These are phyloP conservation scores for Aspergillus mulundensis DNA, from an alignment of 495 filamentous ascomycete species.

Conservation along the genomic window DNA sequence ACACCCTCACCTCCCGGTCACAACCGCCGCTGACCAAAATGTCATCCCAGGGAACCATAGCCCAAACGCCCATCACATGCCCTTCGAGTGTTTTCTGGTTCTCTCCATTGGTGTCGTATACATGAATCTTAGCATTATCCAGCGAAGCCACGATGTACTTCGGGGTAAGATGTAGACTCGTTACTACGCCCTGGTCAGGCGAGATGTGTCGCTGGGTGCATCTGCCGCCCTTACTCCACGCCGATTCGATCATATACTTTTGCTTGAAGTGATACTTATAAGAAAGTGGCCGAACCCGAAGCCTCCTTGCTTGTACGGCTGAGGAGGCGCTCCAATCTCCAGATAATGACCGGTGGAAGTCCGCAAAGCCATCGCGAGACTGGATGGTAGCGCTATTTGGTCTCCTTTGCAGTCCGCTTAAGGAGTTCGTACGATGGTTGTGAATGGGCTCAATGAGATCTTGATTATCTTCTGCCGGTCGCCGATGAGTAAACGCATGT, in stretches of 20 bases:
- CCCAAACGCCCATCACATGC: constrained; percentile 99
- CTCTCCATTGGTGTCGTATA: constrained; percentile 88
- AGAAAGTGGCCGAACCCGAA: constrained; percentile 52
- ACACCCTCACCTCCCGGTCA: constrained; percentile 93
- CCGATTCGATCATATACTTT: constrained; percentile 92
- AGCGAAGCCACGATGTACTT: constrained; percentile 97
- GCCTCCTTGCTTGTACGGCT: constrained; percentile 28
- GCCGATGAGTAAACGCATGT: constrained; percentile 69
- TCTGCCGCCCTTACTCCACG: constrained; percentile 85
- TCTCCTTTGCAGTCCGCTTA: constrained; percentile 25
- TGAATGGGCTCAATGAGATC: constrained; percentile 37
- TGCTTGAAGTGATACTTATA: constrained; percentile 98
- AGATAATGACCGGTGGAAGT: constrained; percentile 32
- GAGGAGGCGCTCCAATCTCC: constrained; percentile 35
- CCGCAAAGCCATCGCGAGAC: constrained; percentile 25
- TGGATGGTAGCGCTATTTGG: constrained; percentile 27
- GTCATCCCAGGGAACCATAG: constrained; percentile 98
- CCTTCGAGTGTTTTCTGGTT: constrained; percentile 85
- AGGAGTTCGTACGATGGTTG: constrained; percentile 22
- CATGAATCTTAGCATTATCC: constrained; percentile 97
- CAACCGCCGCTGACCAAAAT: constrained; percentile 94
- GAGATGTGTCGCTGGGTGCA: constrained; percentile 79
- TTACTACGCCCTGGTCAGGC: constrained; percentile 94
- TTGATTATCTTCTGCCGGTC: constrained; percentile 48
- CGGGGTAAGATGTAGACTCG: constrained; percentile 85